phyloP scores from a whole-genome alignment of 352 stramenopile species.

The Phytopythium delawarense region DNA sequence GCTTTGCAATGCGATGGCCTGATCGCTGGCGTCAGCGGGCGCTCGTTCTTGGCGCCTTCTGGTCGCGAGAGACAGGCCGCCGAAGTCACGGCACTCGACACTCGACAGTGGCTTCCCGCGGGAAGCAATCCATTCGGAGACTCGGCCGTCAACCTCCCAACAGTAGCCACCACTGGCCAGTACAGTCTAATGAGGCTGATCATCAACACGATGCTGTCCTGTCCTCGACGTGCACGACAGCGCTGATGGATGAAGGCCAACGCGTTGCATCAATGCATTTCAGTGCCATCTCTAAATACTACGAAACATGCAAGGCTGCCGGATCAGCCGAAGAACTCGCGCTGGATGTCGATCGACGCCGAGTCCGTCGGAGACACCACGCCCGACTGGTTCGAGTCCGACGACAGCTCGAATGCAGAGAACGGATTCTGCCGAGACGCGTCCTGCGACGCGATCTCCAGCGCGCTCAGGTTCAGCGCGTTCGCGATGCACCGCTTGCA shows the following conservation, averaged over 20 bases:
- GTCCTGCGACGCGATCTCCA: constrained; percentile 27
- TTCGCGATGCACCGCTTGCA: constrained; percentile 22
- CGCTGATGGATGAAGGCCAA: no score
- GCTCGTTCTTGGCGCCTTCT: background rate
- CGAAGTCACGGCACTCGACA: no score
- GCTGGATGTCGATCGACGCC: constrained; percentile 24
- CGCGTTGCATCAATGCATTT: background rate
- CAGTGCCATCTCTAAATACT: background rate
- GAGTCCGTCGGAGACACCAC: constrained; percentile 26
- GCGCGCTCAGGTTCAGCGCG: constrained; percentile 13
- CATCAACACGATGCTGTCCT: background rate
- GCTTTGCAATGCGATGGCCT: background rate
- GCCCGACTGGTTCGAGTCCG: constrained; percentile 16
- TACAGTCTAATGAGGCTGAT: no score
- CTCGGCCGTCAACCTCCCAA: no score
- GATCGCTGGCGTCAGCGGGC: background rate
- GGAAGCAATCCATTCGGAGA: background rate
- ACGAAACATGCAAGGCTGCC: background rate
- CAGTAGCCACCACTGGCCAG: no score
- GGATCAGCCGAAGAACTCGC: constrained; percentile 29
- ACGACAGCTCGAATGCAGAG: constrained; percentile 25
- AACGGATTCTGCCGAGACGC: constrained; percentile 23
- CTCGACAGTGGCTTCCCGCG: background rate
- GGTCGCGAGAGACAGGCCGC: background rate
- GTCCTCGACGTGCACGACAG: no score